Evolutionary conservation across 176 grass and related monocot genomes (phyloP), one percentile per base, ranked within the genome.

Genomic region (Oryza australiensis): DNA sequence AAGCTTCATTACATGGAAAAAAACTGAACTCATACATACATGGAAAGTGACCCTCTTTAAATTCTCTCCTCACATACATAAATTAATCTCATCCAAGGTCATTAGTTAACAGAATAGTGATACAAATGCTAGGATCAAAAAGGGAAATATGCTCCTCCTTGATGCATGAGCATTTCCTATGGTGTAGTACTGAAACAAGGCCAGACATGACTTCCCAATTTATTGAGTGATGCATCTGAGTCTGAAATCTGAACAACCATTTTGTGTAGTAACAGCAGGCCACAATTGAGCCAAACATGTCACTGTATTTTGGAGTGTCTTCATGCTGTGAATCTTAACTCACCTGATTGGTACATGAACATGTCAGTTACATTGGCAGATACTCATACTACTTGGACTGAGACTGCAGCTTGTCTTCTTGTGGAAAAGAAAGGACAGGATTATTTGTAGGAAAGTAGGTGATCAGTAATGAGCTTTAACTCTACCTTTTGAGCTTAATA

Each of bases 211-310:
- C 9, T 24, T 46, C 63, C 72, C 22, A 49, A 26, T 57, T 67
- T 26, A 24, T 57, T 67, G 33, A 13, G 41, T 67, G 33, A 13
- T 67, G 45, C 42, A 80, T 66, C 67, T 80, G 68, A 80, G 6
- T 9, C 18, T 86, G 41, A 41, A 80, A 7, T 62, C 35, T 66
- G 60, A 80, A 53, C 24, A 66, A 26, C 43, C 51, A 64, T 64
- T 71, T 87, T 87, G 18, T 76, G 72, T 70, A 35, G 20, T 15
- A 35, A 35, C 8, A 82, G 26, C 53, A 87, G 60, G 38, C 46
- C 24, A 82, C 35, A 43, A 72, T 2, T 63, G 80, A 43, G 26
- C 72, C 29, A 66, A 26, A n/a, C 43, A 75, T 7, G 48, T 41
- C 22, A 35, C 14, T 75, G 62, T 75, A 55, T 10, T n/a, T 34